Conservation (phyloP, 306 rosid species). For the Medicago truncatula region MtrunA17r5.0-ANR NC_053049.1:47838001-47838500, state of each 20-base stretch:
- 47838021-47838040: slow-evolving; percentile 69
- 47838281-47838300: not conserved
- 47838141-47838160: not conserved
- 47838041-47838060: slow-evolving; percentile 57
- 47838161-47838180: slow-evolving; percentile 31
- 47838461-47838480: not conserved
- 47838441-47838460: no score
- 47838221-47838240: slow-evolving; percentile 31
- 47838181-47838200: slow-evolving; percentile 23
- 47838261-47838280: slow-evolving; percentile 22
- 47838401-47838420: no score
- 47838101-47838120: slow-evolving; percentile 33
- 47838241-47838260: slow-evolving; percentile 19
- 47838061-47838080: slow-evolving; percentile 43
- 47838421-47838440: no score
- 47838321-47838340: no score
- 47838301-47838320: not conserved
- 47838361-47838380: no score
- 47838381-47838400: no score
- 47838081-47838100: slow-evolving; percentile 28
- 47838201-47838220: slow-evolving; percentile 32
- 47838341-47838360: no score
- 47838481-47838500: not conserved
- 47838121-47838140: slow-evolving; percentile 46
- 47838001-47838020: slow-evolving; percentile 65